A percentile compares a stretch with the other conserved stretches of the same genome.
Evolutionary conservation across 331 rosid genomes (phyloP).

Genomic region (Malus hybrid): DNA sequence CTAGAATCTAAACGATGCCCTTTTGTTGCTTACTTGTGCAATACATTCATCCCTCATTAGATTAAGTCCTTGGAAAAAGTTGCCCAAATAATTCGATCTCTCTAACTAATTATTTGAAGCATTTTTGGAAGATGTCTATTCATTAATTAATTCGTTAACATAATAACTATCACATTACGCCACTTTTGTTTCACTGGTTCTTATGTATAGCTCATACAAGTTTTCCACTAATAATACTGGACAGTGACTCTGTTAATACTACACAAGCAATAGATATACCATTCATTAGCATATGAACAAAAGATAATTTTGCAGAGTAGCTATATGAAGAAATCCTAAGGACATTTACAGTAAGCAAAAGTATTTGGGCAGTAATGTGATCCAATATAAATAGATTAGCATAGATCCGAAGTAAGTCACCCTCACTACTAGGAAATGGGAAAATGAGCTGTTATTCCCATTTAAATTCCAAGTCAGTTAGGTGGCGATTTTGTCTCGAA

Average conservation of each 20-base stretch:
- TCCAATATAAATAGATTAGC: neutral
- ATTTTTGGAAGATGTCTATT: neutral
- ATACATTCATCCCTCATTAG: neutral
- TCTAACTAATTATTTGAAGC: neutral
- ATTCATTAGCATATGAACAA: conserved; percentile 14
- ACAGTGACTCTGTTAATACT: neutral
- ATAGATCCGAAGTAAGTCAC: neutral
- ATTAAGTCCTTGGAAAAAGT: neutral
- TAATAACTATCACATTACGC: neutral
- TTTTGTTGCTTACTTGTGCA: neutral
- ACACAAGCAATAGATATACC: neutral
- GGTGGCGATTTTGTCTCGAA: conserved; percentile 4
- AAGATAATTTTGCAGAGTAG: neutral
- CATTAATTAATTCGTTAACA: conserved; percentile 3
- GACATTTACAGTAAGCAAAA: neutral
- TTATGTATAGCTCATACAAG: neutral
- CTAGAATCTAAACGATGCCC: neutral
- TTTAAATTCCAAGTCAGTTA: neutral
- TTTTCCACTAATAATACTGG: neutral
- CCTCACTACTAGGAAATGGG: neutral
- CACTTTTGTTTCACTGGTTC: neutral
- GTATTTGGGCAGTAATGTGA: neutral
- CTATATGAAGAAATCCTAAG: conserved; percentile 15
- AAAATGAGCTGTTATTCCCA: conserved; percentile 6
- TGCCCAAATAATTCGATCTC: neutral